Evolutionary conservation across 352 stramenopile genomes (phyloP), one percentile per base, ranked within the genome.

Genomic region (Globisporangium abappressorium): DNA sequence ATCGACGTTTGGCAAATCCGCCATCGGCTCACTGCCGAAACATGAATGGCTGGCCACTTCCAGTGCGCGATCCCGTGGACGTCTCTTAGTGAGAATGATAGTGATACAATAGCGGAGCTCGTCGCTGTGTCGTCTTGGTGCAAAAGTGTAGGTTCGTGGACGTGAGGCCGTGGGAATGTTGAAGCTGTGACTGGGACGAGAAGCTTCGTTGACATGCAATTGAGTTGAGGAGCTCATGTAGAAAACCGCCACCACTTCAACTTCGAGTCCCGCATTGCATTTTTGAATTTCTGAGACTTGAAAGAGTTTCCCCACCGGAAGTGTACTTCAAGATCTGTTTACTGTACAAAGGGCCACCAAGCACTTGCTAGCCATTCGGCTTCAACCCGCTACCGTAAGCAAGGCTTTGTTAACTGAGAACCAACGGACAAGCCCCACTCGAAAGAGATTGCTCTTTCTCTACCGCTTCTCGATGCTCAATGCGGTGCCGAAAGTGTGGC

Each of bases 401-500:
- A 56, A 33, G 47, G 11, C 4, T 33, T 11, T 49, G 41, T 49
- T 49, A n/a, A 49, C 12, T 49, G 41, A 49, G 41, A 49, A n/a
- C 5, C 15, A 51, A n/a, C 11, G 43, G 11, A 18, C 36, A 0
- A 51, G 43, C 6, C 18, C 15, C 43, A 11, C 41, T 47, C 43
- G 18, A 51, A 51, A 22, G 43, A 51, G 15, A 51, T 51, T 36
- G 51, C 51, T 57, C 51, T 57, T 57, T 57, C 51, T 57, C 24
- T 57, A 36, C 22, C 51, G 26, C 51, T 33, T 20, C 5, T 55
- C 5, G n/a, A 14, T 7, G 8, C 22, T 24, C 2, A 2, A 20
- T 22, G 49, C 30, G 49, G 43, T 51, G 43, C 43, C 18, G 43
- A 51, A 51, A 20, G 43, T 51, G 43, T 51, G 43, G 43, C 6